Evolutionary conservation across 2,329 filamentous ascomycete species (phyloP).

Genomic region (Aspergillus ochraceoroseus): DNA sequence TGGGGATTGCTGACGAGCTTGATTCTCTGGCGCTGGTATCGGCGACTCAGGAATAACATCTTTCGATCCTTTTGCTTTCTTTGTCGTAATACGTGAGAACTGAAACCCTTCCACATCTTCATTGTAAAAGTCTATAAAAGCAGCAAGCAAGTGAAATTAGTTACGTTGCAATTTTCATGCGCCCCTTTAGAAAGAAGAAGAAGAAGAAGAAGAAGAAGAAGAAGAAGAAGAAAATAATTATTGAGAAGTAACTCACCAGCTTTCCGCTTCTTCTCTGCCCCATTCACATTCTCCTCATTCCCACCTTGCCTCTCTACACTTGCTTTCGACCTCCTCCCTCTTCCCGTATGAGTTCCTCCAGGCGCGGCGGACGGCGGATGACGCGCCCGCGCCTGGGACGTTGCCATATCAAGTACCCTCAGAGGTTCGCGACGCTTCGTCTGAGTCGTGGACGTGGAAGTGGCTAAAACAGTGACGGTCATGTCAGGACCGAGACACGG

Average conservation of each 20-base stretch:
- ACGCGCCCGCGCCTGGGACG: constrained; percentile 38
- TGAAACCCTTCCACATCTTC: constrained; percentile 74
- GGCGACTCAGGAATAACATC: constrained; percentile 27
- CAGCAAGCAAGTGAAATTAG: constrained; percentile 16
- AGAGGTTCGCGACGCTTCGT: constrained; percentile 38
- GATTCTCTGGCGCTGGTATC: constrained; percentile 41
- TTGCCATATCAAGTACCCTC: constrained; percentile 36
- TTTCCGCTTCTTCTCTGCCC: constrained; percentile 41
- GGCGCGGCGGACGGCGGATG: constrained; percentile 29
- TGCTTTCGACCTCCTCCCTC: constrained; percentile 28
- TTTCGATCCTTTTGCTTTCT: constrained; percentile 54
- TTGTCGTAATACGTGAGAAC: constrained; percentile 64
- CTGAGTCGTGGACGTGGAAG: constrained; percentile 31
- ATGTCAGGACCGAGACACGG: constrained; percentile 29
- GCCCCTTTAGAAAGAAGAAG: background rate
- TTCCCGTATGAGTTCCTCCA: constrained; percentile 20
- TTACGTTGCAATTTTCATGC: background rate
- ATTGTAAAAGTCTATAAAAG: constrained; percentile 50
- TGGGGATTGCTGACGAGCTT: constrained; percentile 28
- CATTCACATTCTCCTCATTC: constrained; percentile 23
- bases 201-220: too few relatives aligned
- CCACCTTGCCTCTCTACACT: constrained; percentile 36
- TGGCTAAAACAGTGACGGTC: constrained; percentile 38
- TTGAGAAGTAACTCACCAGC: constrained; percentile 36
- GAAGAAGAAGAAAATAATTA: too few relatives aligned